Base-by-base conservation (phyloP, 2,329 filamentous ascomycete species). In the Aphanocladium album region DNA sequence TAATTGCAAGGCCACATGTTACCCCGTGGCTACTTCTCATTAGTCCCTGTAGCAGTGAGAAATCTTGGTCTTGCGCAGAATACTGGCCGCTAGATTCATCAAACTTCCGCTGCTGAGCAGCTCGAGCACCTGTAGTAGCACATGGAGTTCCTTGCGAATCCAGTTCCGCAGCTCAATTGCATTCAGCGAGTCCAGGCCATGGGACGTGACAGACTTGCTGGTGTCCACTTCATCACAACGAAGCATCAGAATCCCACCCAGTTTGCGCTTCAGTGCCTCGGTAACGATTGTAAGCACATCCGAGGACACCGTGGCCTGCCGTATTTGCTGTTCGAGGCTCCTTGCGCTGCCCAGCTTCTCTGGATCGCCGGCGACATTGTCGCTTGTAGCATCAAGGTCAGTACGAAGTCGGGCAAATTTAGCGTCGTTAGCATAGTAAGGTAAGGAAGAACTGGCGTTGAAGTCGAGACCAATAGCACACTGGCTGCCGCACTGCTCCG, bases 101-200 rank as follows among this genome's bases (percentile, higher is more conserved):
- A n/a, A n/a, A n/a, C n/a, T n/a, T 5, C n/a, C 43, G 30, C 37
- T 53, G 1, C 52, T 21, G 35, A 55, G n/a, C 6, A 60, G 23
- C 33, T 60, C 60, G n/a, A 60, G 35, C 8, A 60, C 30, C 4
- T 35, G 60, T 35, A 66, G 60, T 3, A 63, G 37, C 30, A 66
- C 56, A 1, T 62, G 64, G 33, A 63, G 47, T n/a, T 55, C 61
- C 19, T 62, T 55, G 5, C 61, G 30, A 19, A 62, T 53, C 66
- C 66, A 67, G 21, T 58, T 63, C 5, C 64, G 60, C n/a, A 67
- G 53, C 57, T 67, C 66, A n/a, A 66, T 61, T 3, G 60, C 66
- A 1, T 66, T 60, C 27, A 67, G 39, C 14, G 64, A 66, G 33
- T 67, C 66, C 12, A 66, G n/a, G 27, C 62, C 64, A 14, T 64